Evolutionary conservation across 345 rosid genomes (phyloP), one percentile per base, ranked within the genome.

Genomic region (Turnera subulata): DNA sequence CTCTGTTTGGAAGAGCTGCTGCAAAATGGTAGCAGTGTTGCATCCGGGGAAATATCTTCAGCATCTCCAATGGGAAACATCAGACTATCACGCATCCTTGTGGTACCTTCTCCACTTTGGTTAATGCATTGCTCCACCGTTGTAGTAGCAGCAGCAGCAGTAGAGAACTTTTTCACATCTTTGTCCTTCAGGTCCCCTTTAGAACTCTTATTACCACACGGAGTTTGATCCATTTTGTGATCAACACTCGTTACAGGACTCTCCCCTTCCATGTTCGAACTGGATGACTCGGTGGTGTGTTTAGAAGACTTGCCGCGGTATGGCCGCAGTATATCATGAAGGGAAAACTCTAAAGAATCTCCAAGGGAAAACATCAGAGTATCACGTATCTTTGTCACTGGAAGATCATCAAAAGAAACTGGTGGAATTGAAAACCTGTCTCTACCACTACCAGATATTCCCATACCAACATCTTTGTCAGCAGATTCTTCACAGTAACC

Each of bases 351-450:
- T 35, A 51, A 63, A 46, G 58, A 55, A 53, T 55, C 62, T 24
- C 55, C 63, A 6, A 21, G 42, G 18, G 75, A 46, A 37, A 42
- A 49, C 65, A 67, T 52, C 40, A 66, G 13, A 54, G 70, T 18
- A 57, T 84, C 84, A 3, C 74, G 69, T 29, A 73, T 13, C 65
- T 58, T 56, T 23, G 64, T 58, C 16, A 53, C 70, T 1, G 73
- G 73, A 32, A 68, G 61, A 54, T 74, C 67, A 53, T 69, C 72
- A 16, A 78, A 55, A 26, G 71, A 56, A 23, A 44, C 26, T 17
- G 77, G 64, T 1, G 35, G 47, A 54, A 64, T 29, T 32, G 53
- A 48, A 18, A 10, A 44, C 35, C 6, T 25, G 23, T 10, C 14
- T 40, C 24, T 59, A 55, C 21, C 44, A 17, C n/a, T 45, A 19